phyloP scores from a whole-genome alignment of 2,329 filamentous ascomycete species.

The Aspergillus aculeatus region DNA sequence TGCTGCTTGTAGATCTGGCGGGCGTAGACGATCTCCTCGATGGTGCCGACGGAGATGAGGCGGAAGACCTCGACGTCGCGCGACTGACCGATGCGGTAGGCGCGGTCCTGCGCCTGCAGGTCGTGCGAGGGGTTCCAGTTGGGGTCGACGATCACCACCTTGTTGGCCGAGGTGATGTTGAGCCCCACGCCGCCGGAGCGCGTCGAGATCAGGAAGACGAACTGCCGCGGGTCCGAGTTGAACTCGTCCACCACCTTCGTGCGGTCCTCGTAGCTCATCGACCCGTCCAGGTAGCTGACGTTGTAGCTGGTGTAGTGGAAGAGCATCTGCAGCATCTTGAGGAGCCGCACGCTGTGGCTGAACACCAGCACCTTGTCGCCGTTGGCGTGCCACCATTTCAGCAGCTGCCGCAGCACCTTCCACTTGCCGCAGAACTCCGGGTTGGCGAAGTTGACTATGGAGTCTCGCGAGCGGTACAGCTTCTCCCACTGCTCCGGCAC shows the following conservation, averaged over 20 bases:
- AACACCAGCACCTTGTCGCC: slow-evolving; percentile 96
- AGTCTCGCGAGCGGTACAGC: slow-evolving; percentile 73
- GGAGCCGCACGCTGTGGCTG: slow-evolving; percentile 81
- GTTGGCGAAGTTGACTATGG: slow-evolving; percentile 76
- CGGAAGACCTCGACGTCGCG: slow-evolving; percentile 95
- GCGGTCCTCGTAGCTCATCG: slow-evolving; percentile 78
- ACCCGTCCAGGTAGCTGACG: slow-evolving; percentile 85
- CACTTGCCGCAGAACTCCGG: slow-evolving; percentile 96
- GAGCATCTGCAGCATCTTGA: slow-evolving; percentile 79
- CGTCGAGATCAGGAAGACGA: slow-evolving; percentile 94
- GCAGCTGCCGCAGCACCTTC: slow-evolving; percentile 81
- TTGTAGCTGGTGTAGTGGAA: slow-evolving; percentile 89
- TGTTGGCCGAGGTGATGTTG: slow-evolving; percentile 97
- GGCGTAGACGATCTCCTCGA: slow-evolving; percentile 96
- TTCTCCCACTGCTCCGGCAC: slow-evolving; percentile 72
- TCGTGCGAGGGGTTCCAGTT: slow-evolving; percentile 98
- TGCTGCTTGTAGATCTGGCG: slow-evolving; percentile 99
- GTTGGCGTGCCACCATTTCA: slow-evolving; percentile 85
- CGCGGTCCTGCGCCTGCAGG: slow-evolving; percentile 91
- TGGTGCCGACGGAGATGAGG: slow-evolving; percentile 83
- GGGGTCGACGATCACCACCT: slow-evolving; percentile 94
- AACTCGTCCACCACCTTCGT: slow-evolving; percentile 82
- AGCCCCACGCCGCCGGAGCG: slow-evolving; percentile 89
- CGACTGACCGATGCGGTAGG: slow-evolving; percentile 90
- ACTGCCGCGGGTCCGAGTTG: slow-evolving; percentile 81